A percentile compares a stretch with the other conserved stretches of the same genome.
Evolutionary conservation across 306 rosid species (phyloP).

Genomic region (Corylus avellana): DNA sequence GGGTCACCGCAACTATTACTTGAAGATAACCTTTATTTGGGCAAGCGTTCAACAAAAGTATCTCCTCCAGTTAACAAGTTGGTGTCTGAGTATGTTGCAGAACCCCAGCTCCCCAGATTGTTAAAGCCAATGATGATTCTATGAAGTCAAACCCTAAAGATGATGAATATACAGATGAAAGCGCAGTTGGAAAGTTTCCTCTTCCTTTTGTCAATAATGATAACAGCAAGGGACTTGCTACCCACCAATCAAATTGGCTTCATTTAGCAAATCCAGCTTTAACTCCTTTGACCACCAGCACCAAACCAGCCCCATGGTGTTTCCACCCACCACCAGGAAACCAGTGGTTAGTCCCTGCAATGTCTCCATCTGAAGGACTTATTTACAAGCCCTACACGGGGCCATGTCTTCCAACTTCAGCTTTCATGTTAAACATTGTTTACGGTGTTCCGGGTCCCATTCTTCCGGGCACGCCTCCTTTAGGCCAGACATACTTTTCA

Average conservation of each 20-base stretch:
- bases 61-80: conserved; percentile 32
- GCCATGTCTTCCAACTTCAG: conserved; percentile 59
- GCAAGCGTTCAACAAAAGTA: conserved; percentile 32
- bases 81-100: conserved; percentile 30
- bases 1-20: conserved; percentile 53
- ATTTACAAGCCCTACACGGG: conserved; percentile 63
- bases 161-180: conserved; percentile 31
- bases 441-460: conserved; percentile 42
- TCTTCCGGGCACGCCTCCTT: conserved; percentile 35
- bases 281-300: conserved; percentile 33
- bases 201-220: conserved; percentile 42
- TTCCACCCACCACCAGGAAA: conserved; percentile 58
- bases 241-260: conserved; percentile 32
- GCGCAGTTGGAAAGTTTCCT: conserved; percentile 33
- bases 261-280: conserved; percentile 36
- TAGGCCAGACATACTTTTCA: conserved; percentile 45
- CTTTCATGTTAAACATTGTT: conserved; percentile 52
- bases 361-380: conserved; percentile 82
- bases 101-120: conserved; percentile 17
- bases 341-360: conserved; percentile 79
- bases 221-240: conserved; percentile 11
- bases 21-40: conserved; percentile 30
- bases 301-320: conserved; percentile 43
- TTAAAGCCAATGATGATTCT: conserved; percentile 28
- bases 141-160: conserved; percentile 26